These are phyloP conservation scores for Phoenix roebelenii DNA, from an alignment of 176 grass and related monocot genomes.

Conservation along the genomic window DNA sequence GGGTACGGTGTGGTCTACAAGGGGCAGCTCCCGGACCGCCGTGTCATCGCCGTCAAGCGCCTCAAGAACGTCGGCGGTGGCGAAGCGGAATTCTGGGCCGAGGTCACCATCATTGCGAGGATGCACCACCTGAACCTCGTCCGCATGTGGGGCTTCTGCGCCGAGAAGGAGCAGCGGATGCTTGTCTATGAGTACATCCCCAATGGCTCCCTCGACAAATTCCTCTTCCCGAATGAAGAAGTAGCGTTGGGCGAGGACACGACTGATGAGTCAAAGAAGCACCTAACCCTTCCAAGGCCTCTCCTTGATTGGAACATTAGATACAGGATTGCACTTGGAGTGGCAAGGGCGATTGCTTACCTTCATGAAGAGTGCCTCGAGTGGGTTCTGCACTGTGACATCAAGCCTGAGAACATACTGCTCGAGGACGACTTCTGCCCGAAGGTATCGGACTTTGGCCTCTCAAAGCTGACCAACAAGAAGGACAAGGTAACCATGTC, in stretches of 20 bases:
- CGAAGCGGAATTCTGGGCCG: slow-evolving; percentile 92
- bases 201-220: slow-evolving; percentile 90
- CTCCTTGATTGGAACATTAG: slow-evolving; percentile 69
- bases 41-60: slow-evolving; percentile 81
- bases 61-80: slow-evolving; percentile 57
- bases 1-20: slow-evolving; percentile 74
- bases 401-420: slow-evolving; percentile 44
- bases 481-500: slow-evolving; percentile 95
- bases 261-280: background rate
- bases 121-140: slow-evolving; percentile 99
- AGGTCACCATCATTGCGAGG: slow-evolving; percentile 90
- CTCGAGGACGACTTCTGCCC: slow-evolving; percentile 81
- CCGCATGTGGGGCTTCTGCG: slow-evolving; percentile 94
- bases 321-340: slow-evolving; percentile 74
- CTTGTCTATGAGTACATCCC: slow-evolving; percentile 88
- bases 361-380: slow-evolving; percentile 94
- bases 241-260: background rate
- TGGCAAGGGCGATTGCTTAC: slow-evolving; percentile 76
- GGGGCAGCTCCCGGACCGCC: slow-evolving; percentile 68
- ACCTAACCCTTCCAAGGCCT: background rate
- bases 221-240: slow-evolving; percentile 36
- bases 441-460: slow-evolving; percentile 77
- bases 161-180: slow-evolving; percentile 83
- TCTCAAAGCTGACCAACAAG: slow-evolving; percentile 86
- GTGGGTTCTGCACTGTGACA: slow-evolving; percentile 70